Evolutionary conservation across 106 monocot species (phyloP).

Genomic region (Acorus calamus): DNA sequence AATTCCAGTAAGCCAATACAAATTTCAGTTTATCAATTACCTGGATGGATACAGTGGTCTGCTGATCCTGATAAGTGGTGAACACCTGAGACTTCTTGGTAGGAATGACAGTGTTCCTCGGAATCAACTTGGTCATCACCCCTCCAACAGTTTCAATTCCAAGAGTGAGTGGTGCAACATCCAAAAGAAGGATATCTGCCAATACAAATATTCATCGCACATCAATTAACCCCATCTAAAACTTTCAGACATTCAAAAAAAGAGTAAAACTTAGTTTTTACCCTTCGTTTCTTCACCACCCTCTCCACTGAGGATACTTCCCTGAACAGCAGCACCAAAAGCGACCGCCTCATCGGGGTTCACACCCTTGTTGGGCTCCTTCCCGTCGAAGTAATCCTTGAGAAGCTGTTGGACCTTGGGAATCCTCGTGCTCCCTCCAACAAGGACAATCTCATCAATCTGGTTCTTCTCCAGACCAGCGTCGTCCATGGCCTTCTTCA

Average conservation of each 20-base stretch:
- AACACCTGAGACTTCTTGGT: too few species aligned
- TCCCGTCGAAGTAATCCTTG: constrained; percentile 68
- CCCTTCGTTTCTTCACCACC: constrained; percentile 72
- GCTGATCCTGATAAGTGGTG: too few species aligned
- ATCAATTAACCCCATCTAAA: too few species aligned
- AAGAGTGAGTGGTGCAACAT: too few species aligned
- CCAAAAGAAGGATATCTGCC: too few species aligned
- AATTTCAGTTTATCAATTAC: too few species aligned
- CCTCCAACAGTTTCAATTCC: too few species aligned
- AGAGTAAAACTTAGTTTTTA: constrained; percentile 1
- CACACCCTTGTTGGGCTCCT: constrained; percentile 65
- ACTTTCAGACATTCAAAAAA: too few species aligned
- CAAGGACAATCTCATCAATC: constrained; percentile 67
- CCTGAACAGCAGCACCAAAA: constrained; percentile 60
- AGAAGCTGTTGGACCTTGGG: constrained; percentile 68
- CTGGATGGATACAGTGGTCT: too few species aligned
- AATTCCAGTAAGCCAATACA: constrained; percentile 20
- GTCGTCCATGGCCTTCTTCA: constrained; percentile 77
- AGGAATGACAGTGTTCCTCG: too few species aligned
- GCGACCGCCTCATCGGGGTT: constrained; percentile 67
- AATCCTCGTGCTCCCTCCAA: constrained; percentile 70
- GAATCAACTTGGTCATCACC: too few species aligned
- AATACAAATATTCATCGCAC: too few species aligned
- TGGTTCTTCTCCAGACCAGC: constrained; percentile 56
- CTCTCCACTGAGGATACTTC: constrained; percentile 63